phyloP scores from a whole-genome alignment of 2,329 filamentous ascomycete genomes.

The Hypoxylon sp. region DNA sequence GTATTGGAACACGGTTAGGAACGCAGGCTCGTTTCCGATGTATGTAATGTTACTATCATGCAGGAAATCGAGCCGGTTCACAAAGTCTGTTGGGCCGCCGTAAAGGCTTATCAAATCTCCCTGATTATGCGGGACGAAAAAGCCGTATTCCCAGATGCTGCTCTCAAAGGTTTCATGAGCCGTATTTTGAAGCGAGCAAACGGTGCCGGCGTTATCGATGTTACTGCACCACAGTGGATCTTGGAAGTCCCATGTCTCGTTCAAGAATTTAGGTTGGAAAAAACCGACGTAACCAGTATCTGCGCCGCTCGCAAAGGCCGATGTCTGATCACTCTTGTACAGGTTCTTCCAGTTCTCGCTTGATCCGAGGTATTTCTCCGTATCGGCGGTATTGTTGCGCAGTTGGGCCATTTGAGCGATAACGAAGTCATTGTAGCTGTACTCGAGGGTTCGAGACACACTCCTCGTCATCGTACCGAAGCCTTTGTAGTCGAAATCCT shows the following conservation, averaged over 20 bases:
- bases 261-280: slow-evolving; percentile 75
- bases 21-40: slow-evolving; percentile 68
- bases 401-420: slow-evolving; percentile 71
- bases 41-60: slow-evolving; percentile 74
- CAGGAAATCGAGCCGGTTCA: slow-evolving; percentile 70
- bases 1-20: slow-evolving; percentile 69
- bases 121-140: slow-evolving; percentile 69
- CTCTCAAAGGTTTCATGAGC: slow-evolving; percentile 79
- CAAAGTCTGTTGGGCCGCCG: slow-evolving; percentile 69
- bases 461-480: slow-evolving; percentile 77
- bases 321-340: slow-evolving; percentile 70
- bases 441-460: slow-evolving; percentile 80
- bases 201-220: slow-evolving; percentile 63
- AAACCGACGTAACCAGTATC: slow-evolving; percentile 77
- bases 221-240: slow-evolving; percentile 73
- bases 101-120: slow-evolving; percentile 67
- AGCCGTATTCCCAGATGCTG: slow-evolving; percentile 78
- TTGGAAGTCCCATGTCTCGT: slow-evolving; percentile 76
- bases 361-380: slow-evolving; percentile 68
- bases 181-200: slow-evolving; percentile 70
- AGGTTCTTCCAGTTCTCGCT: slow-evolving; percentile 76
- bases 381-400: slow-evolving; percentile 66
- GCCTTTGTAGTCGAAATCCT: slow-evolving; percentile 74
- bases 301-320: slow-evolving; percentile 61
- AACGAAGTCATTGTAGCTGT: slow-evolving; percentile 81